A percentile compares a stretch with the other conserved stretches of the same genome.
phyloP scores from a whole-genome alignment of 192 early-diverging fungal species.

The Spinellus fusiger region DNA sequence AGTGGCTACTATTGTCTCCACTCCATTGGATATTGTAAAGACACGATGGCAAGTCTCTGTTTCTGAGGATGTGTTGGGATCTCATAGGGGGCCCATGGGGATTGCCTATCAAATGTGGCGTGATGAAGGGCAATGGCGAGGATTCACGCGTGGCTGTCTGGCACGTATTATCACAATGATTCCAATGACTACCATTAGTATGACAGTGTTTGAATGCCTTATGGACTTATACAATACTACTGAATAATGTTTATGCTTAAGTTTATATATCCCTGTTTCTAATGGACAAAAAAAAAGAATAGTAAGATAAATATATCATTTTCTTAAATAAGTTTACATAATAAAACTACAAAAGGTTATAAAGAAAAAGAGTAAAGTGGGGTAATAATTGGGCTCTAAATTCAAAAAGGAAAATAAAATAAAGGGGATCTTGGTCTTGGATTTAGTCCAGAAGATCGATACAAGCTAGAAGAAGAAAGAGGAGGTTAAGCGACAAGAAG shows the following conservation, averaged over 20 bases:
- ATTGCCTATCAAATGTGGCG: constrained; percentile 43
- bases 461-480: constrained; percentile 8
- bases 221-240: constrained; percentile 44
- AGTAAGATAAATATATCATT: no score
- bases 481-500: background rate
- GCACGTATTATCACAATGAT: constrained; percentile 66
- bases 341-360: no score
- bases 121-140: constrained; percentile 50
- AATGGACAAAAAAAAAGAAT: no score
- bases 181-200: constrained; percentile 62
- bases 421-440: background rate
- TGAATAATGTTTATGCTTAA: no score
- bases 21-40: constrained; percentile 73
- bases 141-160: constrained; percentile 59
- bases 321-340: no score
- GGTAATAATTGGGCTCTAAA: background rate
- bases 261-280: no score
- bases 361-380: background rate
- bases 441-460: constrained; percentile 21
- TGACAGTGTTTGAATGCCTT: constrained; percentile 68
- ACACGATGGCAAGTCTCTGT: constrained; percentile 68
- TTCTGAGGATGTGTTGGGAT: constrained; percentile 15
- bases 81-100: constrained; percentile 24
- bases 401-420: background rate
- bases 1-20: constrained; percentile 55